Evolutionary conservation across 2,329 filamentous ascomycete species (phyloP), one percentile per base, ranked within the genome.

Genomic region (Xylariaceae sp.): DNA sequence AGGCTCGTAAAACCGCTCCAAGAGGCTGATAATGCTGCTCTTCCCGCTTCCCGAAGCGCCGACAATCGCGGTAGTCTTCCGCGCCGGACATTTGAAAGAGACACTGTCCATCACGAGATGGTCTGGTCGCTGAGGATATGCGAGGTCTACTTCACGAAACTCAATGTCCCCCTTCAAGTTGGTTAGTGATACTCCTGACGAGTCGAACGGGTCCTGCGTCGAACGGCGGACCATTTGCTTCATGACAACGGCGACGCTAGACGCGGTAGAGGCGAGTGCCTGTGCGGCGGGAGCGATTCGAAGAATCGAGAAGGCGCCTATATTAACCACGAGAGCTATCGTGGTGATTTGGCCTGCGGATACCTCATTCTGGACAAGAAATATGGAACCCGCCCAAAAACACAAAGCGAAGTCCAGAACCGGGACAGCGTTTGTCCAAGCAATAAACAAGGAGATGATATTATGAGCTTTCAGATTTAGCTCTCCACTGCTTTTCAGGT

Each of bases 1-100:
- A n/a, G n/a, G n/a, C n/a, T n/a, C 80, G 65, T 90, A 90, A 85
- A 86, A 90, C 30, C 86, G 75, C 64, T 90, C 83, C 2, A 90
- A 73, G 2, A 91, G 71, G 0, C 84, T 85, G 0, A 89, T 81
- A 22, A 90, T 82, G 0, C 87, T 91, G 47, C 83, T 87, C 67
- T 91, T 92, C 0, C 88, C 87, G 4, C 80, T 84, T 0, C 87
- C 87, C 2, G 84, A 88, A 0, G 85, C 80, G 0, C 87, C 87
- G 18, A 91, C 87, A 16, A 91, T 85, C 2, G 87, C 87, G 0
- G 86, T 89, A 2, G 85, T 79, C 63, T 87, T 86, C 18, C 85
- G 6, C 9, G 79, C 74, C 45, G 78, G 74, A 51, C 87, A 78
- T 0, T 68, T 70, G 4, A 87, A 67, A 60, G 75, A 74, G 1